Evolutionary conservation across 106 monocot species (phyloP), one percentile per base, ranked within the genome.

Genomic region (Platanthera guangdongensis): DNA sequence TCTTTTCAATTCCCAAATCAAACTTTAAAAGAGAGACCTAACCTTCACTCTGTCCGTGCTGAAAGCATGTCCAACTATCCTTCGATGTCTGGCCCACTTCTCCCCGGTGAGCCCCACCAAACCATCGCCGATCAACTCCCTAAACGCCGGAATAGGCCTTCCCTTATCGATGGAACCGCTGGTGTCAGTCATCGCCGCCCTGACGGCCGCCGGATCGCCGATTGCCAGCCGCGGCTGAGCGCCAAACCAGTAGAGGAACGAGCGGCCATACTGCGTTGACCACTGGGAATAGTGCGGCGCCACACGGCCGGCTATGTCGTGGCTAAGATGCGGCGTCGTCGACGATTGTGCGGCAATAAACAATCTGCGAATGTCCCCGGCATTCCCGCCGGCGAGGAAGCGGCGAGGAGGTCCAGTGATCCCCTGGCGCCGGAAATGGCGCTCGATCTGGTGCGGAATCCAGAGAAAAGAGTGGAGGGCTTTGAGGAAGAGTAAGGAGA

Each of bases 201-300:
- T 70, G 12, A 85, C 81, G 19, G 83, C 48, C 69, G 76, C 79
- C 57, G 92, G 92, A 21, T 89, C 92, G 6, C 76, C 82, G 52
- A 95, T 55, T 51, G 82, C 87, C n/a, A 95, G 84, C 79, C 89
- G 79, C 51, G 95, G 89, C 52, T 52, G 11, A 9, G 81, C 64
- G 50, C 95, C 95, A 74, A 95, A 92, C 95, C 95, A 92, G 77
- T 76, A 95, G 52, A 92, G 77, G 79, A 92, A 95, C 5, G 53
- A 74, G 45, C 73, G 70, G 18, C 94, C 94, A 84, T 86, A 86
- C 51, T 12, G 65, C 39, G 53, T 74, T 6, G 91, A 86, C 92
- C 94, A 95, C 47, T 63, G 68, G 71, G 57, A 39, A 70, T 83
- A 88, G 81, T 92, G 92, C 9, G 95, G 95, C 19, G 70, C 52